phyloP scores from a whole-genome alignment of 768 basidiomycete species.

The Mycena venus region DNA sequence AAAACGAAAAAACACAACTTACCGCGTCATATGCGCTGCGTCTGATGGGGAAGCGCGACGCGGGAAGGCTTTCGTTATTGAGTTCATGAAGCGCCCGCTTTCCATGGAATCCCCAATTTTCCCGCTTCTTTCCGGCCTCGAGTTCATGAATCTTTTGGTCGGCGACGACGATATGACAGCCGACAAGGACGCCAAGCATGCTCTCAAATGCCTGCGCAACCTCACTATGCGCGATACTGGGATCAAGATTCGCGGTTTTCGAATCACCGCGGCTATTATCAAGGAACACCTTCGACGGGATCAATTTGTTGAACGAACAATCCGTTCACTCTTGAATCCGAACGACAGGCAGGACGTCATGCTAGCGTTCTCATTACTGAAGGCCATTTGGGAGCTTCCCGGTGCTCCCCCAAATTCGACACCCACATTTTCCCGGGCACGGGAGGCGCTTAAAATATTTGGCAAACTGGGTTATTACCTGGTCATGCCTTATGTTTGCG shows the following conservation, averaged over 20 bases:
- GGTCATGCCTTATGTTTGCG: constrained; percentile 18
- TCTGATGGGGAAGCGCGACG: too few relatives aligned
- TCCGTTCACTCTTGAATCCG: constrained; percentile 40
- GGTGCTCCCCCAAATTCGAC: background rate
- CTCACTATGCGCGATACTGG: too few relatives aligned
- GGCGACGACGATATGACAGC: background rate
- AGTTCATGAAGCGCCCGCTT: constrained; percentile 7
- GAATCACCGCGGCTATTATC: too few relatives aligned
- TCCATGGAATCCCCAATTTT: background rate
- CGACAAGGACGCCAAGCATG: background rate
- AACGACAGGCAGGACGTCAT: constrained; percentile 48
- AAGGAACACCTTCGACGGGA: too few relatives aligned
- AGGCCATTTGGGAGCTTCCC: constrained; percentile 43
- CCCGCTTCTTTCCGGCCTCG: background rate
- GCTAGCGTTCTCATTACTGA: constrained; percentile 40
- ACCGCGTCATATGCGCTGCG: background rate
- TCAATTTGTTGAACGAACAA: background rate
- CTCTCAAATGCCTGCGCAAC: too few relatives aligned
- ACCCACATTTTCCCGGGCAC: constrained; percentile 35
- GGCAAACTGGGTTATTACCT: constrained; percentile 40
- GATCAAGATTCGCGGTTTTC: too few relatives aligned
- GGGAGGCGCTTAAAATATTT: constrained; percentile 34
- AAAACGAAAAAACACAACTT: background rate
- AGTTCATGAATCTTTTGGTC: too few relatives aligned
- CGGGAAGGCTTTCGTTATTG: constrained; percentile 1